A percentile compares a stretch with the other conserved stretches of the same genome.
phyloP scores from a whole-genome alignment of 1,284 basidiomycete genomes.

The Sanghuangporus weigelae region DNA sequence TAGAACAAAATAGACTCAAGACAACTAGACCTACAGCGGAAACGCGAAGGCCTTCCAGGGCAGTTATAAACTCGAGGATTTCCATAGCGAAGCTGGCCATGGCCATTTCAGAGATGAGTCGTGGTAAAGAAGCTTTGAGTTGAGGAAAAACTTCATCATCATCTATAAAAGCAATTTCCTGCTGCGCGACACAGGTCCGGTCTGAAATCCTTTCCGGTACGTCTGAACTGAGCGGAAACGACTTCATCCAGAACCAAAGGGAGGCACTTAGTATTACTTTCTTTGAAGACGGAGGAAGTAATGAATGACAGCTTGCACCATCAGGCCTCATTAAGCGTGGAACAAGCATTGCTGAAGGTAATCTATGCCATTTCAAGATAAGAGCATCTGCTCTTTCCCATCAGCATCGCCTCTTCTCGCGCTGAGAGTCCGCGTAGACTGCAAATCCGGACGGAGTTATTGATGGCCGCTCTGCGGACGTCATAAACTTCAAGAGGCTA shows the following conservation, averaged over 20 bases:
- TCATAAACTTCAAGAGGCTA: too few relatives aligned
- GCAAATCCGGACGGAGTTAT: background rate
- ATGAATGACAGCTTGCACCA: background rate
- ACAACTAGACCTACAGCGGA: background rate
- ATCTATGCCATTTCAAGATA: background rate
- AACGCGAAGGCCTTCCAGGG: background rate
- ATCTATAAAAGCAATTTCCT: background rate
- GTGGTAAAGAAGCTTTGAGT: background rate
- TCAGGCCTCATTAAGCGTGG: background rate
- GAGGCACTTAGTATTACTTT: background rate
- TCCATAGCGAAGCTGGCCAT: constrained; percentile 1
- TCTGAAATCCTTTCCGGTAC: background rate
- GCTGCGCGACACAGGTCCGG: background rate
- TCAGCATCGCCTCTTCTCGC: background rate
- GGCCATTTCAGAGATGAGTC: background rate
- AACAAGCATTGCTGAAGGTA: background rate
- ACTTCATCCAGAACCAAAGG: too few relatives aligned
- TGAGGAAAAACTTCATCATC: background rate
- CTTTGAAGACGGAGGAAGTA: background rate
- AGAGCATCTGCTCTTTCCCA: background rate
- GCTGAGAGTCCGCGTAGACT: background rate
- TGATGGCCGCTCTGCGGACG: background rate
- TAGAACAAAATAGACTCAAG: background rate
- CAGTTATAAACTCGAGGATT: background rate
- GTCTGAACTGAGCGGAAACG: background rate